Evolutionary conservation across 768 basidiomycete genomes (phyloP), one percentile per base, ranked within the genome.

Genomic region (Candolleomyces efflorescens): DNA sequence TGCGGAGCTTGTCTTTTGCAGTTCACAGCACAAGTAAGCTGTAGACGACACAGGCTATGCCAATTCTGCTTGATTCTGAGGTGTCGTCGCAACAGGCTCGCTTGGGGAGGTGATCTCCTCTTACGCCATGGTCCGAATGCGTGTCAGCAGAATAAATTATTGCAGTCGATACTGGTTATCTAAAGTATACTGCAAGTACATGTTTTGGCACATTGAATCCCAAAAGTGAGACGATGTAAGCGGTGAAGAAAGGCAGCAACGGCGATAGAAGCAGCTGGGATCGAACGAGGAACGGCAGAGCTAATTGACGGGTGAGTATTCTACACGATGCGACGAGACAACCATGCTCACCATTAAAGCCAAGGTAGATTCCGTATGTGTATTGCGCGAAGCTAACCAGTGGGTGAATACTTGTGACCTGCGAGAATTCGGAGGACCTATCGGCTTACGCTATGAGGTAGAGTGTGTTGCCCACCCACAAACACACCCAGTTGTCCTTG

Each of bases 241-340:
- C 87, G 26, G 82, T 86, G 66, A 96, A 90, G 47, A 96, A 75
- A 22, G 95, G 92, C 23, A 97, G 77, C 44, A 98, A 73, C 2
- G 95, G 96, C 12, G 93, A 85, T n/a, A 98, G 83, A 46, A 98
- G 81, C 43, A 97, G 77, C 70, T 95, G 92, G 15, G 91, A 85
- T 26, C 94, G 90, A 61, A 92, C 82, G 58, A 98, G 82, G 75
- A 98, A 98, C 1, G 96, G 96, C n/a, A 98, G 77, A 23, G 94
- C 95, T 90, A 63, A 56, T 27, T 13, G 18, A 38, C 10, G 18
- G 15, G 37, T 12, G 20, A 39, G 43, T n/a, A 41, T 38, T 5
- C 17, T 3, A 7, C n/a, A 26, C 13, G 45, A 38, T 38, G 24
- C 58, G 66, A 64, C 36, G 44, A 23, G 27, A 23, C 22, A 49